Percentiles rank a stretch among this genome's conserved stretches.
Evolutionary conservation across 2,329 filamentous ascomycete genomes (phyloP).

Genomic region (Fusarium praegraminearum): DNA sequence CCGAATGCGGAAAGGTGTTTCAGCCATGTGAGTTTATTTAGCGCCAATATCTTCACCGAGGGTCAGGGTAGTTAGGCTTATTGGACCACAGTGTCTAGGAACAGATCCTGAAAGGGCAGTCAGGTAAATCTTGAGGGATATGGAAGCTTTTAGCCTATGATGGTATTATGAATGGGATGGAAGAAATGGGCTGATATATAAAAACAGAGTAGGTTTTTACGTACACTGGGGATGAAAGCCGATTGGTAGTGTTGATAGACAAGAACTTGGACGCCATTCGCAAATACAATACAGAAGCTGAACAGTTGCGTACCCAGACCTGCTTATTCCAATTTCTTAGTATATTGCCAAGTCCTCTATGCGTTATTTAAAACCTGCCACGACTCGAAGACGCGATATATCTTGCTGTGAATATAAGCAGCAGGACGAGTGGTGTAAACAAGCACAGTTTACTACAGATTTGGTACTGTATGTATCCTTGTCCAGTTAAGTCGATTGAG

Average conservation of each 20-base stretch:
- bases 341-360: background rate
- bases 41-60: slow-evolving; percentile 20
- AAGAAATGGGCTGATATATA: background rate
- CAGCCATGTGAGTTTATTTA: slow-evolving; percentile 16
- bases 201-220: background rate
- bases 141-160: background rate
- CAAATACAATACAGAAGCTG: background rate
- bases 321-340: background rate
- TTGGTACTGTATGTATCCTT: slow-evolving; percentile 11
- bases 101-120: background rate
- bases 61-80: slow-evolving; percentile 3
- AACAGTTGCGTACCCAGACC: background rate
- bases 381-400: background rate
- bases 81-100: slow-evolving; percentile 10
- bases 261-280: background rate
- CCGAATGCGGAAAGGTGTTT: slow-evolving; percentile 35
- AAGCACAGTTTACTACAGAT: background rate
- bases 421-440: background rate
- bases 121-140: background rate
- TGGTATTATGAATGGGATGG: background rate
- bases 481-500: background rate
- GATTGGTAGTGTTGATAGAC: background rate
- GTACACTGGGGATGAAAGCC: background rate
- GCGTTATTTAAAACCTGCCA: background rate
- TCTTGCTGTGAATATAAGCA: background rate